A percentile compares a stretch with the other conserved stretches of the same genome.
phyloP scores from a whole-genome alignment of 2,329 filamentous ascomycete genomes.

The Dryadomyces sulphureus region DNA sequence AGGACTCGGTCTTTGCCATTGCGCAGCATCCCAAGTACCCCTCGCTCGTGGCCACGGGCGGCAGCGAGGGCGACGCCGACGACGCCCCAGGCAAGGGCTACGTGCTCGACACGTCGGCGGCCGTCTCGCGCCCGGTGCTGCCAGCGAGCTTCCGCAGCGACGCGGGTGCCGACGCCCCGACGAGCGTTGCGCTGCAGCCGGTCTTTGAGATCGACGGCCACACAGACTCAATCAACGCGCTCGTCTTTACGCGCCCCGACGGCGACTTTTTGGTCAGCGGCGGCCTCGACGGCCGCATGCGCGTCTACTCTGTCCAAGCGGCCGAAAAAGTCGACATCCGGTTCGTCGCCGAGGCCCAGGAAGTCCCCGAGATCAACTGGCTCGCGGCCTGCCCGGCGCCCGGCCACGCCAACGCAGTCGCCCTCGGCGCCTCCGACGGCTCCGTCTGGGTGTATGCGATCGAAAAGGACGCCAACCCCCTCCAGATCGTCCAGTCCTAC shows the following conservation, averaged over 20 bases:
- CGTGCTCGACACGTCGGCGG: constrained; percentile 61
- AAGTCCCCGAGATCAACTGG: constrained; percentile 96
- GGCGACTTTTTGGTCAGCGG: constrained; percentile 79
- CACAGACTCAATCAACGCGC: constrained; percentile 76
- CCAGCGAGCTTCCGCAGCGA: constrained; percentile 60
- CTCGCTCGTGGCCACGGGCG: constrained; percentile 73
- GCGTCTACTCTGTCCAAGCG: constrained; percentile 45
- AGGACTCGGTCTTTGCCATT: constrained; percentile 87
- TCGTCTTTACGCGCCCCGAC: constrained; percentile 67
- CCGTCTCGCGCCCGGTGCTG: constrained; percentile 50
- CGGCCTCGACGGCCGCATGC: constrained; percentile 72
- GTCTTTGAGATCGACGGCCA: constrained; percentile 76
- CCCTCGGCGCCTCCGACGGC: constrained; percentile 78
- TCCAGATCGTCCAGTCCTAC: constrained; percentile 80
- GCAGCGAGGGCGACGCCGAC: constrained; percentile 45
- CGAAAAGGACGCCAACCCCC: constrained; percentile 41
- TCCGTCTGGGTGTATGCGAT: constrained; percentile 95
- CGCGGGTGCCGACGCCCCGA: constrained; percentile 34
- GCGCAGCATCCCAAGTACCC: constrained; percentile 75
- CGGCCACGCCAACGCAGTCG: constrained; percentile 63
- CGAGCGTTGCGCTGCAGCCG: constrained; percentile 43
- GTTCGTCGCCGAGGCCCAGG: constrained; percentile 64
- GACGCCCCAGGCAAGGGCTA: constrained; percentile 65
- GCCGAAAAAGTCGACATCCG: constrained; percentile 25
- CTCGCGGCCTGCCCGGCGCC: constrained; percentile 58